phyloP scores from a whole-genome alignment of 2,329 filamentous ascomycete species.

The Phaeosphaeria sp. region DNA sequence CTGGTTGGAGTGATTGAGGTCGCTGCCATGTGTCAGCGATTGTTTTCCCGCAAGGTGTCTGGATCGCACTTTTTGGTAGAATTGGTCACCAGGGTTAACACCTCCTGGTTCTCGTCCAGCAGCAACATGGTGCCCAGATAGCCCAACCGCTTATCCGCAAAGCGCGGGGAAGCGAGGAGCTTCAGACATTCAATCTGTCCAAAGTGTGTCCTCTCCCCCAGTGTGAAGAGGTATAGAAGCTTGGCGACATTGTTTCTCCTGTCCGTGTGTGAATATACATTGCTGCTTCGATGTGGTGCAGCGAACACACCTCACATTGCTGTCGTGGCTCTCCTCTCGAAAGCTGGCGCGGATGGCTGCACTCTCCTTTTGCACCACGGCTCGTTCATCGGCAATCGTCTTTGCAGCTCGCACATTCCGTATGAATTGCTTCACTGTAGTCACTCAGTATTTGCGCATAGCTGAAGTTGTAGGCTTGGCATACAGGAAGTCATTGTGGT shows the following conservation, averaged over 20 bases:
- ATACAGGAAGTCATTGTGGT: slow-evolving; percentile 64
- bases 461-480: slow-evolving; percentile 41
- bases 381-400: slow-evolving; percentile 97
- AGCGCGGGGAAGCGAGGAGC: slow-evolving; percentile 92
- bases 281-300: slow-evolving; percentile 13
- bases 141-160: slow-evolving; percentile 95
- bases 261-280: slow-evolving; percentile 31
- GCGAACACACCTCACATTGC: slow-evolving; percentile 75
- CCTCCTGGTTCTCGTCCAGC: slow-evolving; percentile 97
- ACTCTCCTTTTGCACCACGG: slow-evolving; percentile 98
- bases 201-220: slow-evolving; percentile 97
- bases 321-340: slow-evolving; percentile 93
- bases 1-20: slow-evolving; percentile 95
- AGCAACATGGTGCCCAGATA: slow-evolving; percentile 96
- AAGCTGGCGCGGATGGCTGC: slow-evolving; percentile 97
- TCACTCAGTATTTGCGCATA: slow-evolving; percentile 36
- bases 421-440: slow-evolving; percentile 97
- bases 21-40: slow-evolving; percentile 62
- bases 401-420: slow-evolving; percentile 98
- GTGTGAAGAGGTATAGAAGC: slow-evolving; percentile 95
- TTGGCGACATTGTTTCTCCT: slow-evolving; percentile 99
- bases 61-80: slow-evolving; percentile 86
- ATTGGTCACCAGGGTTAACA: slow-evolving; percentile 95
- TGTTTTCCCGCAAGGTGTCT: no score
- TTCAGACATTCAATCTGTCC: slow-evolving; percentile 99